Percentiles rank a stretch among this genome's conserved stretches.
Evolutionary conservation across 2,329 filamentous ascomycete species (phyloP).

Genomic region (Iodosphaeria phyllophila): DNA sequence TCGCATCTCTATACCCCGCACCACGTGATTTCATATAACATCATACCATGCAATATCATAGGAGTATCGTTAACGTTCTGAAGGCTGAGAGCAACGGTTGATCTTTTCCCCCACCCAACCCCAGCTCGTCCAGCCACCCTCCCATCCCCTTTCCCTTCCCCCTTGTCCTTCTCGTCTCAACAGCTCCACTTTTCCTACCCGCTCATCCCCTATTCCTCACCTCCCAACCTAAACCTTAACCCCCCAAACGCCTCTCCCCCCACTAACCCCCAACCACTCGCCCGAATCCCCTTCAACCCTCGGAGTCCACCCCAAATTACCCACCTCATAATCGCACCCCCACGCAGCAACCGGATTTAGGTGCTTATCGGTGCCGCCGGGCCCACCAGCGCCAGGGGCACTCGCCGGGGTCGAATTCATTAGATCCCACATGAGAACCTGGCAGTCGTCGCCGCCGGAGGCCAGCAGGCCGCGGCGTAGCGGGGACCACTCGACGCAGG

Average conservation of each 20-base stretch:
- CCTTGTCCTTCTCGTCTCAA: too few relatives aligned
- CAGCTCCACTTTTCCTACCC: neutral
- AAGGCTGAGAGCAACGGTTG: too few relatives aligned
- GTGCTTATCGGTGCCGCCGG: slow-evolving; percentile 32
- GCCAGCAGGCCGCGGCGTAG: slow-evolving; percentile 72
- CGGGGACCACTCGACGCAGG: slow-evolving; percentile 93
- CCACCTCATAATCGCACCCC: slow-evolving; percentile 76
- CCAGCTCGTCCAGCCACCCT: too few relatives aligned
- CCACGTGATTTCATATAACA: too few relatives aligned
- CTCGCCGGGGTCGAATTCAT: slow-evolving; percentile 42
- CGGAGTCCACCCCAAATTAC: slow-evolving; percentile 69
- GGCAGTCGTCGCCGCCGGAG: slow-evolving; percentile 78
- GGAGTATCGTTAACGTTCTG: too few relatives aligned
- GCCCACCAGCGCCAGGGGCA: slow-evolving; percentile 27
- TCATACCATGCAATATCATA: too few relatives aligned
- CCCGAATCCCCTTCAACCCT: slow-evolving; percentile 48
- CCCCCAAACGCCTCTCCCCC: slow-evolving; percentile 67
- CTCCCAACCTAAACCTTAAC: slow-evolving; percentile 27
- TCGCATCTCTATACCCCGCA: too few relatives aligned
- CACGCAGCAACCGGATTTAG: slow-evolving; percentile 57
- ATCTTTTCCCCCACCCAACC: too few relatives aligned
- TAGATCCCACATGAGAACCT: slow-evolving; percentile 88
- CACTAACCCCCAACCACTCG: slow-evolving; percentile 72
- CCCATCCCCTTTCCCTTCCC: too few relatives aligned
- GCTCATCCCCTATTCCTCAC: neutral